Conservation (phyloP, 2,329 filamentous ascomycete genomes). For the Fusarium sp. region DNA sequence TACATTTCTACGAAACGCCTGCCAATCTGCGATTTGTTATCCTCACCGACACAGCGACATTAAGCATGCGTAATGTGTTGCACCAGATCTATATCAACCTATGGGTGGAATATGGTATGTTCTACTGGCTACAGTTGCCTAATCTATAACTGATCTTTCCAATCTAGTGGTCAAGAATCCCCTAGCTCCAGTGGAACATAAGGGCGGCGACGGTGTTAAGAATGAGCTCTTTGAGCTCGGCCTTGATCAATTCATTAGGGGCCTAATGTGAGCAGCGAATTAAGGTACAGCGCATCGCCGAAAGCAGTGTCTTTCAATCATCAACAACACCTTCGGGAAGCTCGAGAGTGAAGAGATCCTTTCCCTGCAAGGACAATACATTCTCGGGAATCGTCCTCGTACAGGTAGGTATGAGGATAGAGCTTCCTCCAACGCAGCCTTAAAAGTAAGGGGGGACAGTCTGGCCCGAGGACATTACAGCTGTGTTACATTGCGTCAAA, state of each 20-base stretch:
- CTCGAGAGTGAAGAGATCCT: neutral
- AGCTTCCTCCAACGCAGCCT: neutral
- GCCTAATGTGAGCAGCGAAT: conserved; percentile 63
- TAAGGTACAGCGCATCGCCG: conserved; percentile 4
- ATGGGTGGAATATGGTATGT: conserved; percentile 91
- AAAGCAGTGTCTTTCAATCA: conserved; percentile 13
- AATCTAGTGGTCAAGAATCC: conserved; percentile 76
- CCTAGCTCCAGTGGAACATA: conserved; percentile 75
- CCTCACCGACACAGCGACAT: conserved; percentile 89
- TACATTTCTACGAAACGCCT: conserved; percentile 99
- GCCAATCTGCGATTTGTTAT: conserved; percentile 97
- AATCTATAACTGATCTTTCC: neutral
- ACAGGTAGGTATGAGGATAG: neutral
- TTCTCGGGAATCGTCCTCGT: neutral
- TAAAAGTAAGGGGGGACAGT: neutral
- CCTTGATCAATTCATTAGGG: conserved; percentile 81
- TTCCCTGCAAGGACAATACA: neutral
- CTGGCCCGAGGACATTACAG: neutral
- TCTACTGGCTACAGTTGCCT: neutral
- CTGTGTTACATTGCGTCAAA: conserved; percentile 1
- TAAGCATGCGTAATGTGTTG: conserved; percentile 92
- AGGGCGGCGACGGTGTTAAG: conserved; percentile 75
- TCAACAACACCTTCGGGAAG: neutral
- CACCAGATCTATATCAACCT: conserved; percentile 99
- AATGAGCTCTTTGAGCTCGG: conserved; percentile 79